Evolutionary conservation across 139 green algal genomes (phyloP), one percentile per base, ranked within the genome.

Genomic region (Chlamydomonas sp.): DNA sequence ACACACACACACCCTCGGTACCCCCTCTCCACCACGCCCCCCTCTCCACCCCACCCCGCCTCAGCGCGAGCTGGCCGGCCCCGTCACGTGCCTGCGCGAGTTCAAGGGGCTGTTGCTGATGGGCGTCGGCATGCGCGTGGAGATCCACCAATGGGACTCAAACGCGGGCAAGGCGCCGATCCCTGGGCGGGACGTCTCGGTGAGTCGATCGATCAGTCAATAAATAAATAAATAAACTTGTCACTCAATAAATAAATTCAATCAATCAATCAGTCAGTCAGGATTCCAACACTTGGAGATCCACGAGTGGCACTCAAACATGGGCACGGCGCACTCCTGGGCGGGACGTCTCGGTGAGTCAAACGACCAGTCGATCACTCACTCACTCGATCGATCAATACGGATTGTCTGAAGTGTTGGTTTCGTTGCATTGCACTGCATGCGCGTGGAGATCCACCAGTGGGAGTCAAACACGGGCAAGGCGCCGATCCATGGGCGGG

Each of bases 241-340:
- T n/a, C n/a, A n/a, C n/a, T n/a, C n/a, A n/a, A n/a, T n/a, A n/a
- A n/a, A n/a, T n/a, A n/a, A n/a, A n/a, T n/a, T n/a, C n/a, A n/a
- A n/a, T n/a, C n/a, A n/a, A n/a, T n/a, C n/a, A n/a, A n/a, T n/a
- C n/a, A n/a, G n/a, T n/a, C n/a, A n/a, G n/a, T n/a, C n/a, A n/a
- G n/a, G n/a, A n/a, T n/a, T n/a, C n/a, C n/a, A n/a, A n/a, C 72
- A 69, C 22, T 39, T 95, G 3, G 88, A 94, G 70, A 76, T 84
- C 26, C 80, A 85, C 70, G 20, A 59, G 37, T 81, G 67, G 48
- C 36, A n/a, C 31, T 59, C 22, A 28, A 20, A 20, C 29, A n/a
- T 22, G 34, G 24, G 34, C 38, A 26, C 26, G 43, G 30, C 26
- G 34, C 5, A 22, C 48, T 29, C 5, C 48, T 47, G 48, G 16